Base-by-base conservation (phyloP, 805 yeast genomes). In the Nakazawaea wyomingensis region DNA sequence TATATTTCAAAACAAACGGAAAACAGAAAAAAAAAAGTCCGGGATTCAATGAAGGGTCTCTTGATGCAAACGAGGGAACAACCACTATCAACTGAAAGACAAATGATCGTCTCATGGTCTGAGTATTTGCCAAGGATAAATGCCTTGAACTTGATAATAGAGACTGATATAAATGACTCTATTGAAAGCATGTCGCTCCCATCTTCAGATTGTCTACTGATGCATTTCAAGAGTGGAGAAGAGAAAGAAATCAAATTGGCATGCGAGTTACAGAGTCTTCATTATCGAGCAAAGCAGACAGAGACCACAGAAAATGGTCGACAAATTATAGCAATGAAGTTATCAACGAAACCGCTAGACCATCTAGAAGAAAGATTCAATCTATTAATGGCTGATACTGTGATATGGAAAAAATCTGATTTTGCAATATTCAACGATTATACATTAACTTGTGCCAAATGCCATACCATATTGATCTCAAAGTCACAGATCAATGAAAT, bases 401-500 rank as follows among this genome's bases (percentile, higher is more conserved):
- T 34, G 26, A 36, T 24, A 5, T 34, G 39, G 40, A 34, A 17
- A 13, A 35, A 35, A 34, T 21, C 39, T 5, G 35, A 34, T 18
- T 30, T 36, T 9, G 18, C 22, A 1, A 7, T 28, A 7, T 24
- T 22, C 7, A 17, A 19, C n/a, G 24, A 16, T 4, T 34, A 14
- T 27, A 33, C 14, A 4, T 67, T 62, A 34, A 46, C 22, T 11
- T 77, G 72, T 47, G 17, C 19, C 0, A 2, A 46, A 0, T 75
- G 80, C 47, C 46, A 48, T 1, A 1, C n/a, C 0, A 29, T 18
- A 0, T 17, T 72, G 1, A 44, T 71, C 2, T 55, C 61, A 39
- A 65, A 74, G 0, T n/a, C 33, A 0, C 38, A 56, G 0, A 55
- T 68, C 14, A 18, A 35, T 3, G 60, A 55, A 11, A 62, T 78